Conservation (phyloP, 225 moss, liverwort and hornwort genomes). For the Sphagnum tenellum region DNA sequence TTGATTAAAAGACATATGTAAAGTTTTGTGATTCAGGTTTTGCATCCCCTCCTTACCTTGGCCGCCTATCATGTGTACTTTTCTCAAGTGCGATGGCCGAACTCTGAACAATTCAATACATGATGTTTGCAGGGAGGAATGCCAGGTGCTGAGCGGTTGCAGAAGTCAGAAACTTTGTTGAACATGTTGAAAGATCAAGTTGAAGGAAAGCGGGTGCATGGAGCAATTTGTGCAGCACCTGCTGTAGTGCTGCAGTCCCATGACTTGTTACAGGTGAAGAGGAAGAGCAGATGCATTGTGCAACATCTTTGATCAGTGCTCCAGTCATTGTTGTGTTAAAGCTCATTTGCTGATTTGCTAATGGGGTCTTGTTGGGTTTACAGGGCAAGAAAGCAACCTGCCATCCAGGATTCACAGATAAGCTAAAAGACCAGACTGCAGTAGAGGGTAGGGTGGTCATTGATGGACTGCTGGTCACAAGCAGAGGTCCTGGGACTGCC, state of each 20-base stretch:
- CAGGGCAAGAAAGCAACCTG: slow-evolving; percentile 80
- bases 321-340: not conserved
- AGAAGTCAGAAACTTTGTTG: slow-evolving; percentile 31
- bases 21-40: no score
- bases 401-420: slow-evolving; percentile 56
- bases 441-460: slow-evolving; percentile 73
- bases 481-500: slow-evolving; percentile 87
- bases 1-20: no score
- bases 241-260: slow-evolving; percentile 68
- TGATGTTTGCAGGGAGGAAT: slow-evolving; percentile 56
- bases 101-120: not conserved
- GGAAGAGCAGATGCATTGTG: not conserved
- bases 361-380: not conserved
- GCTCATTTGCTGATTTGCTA: no score
- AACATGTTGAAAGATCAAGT: slow-evolving; percentile 51
- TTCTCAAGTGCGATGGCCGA: no score
- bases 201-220: slow-evolving; percentile 37
- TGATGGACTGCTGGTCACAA: slow-evolving; percentile 71
- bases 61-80: no score
- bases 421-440: slow-evolving; percentile 70
- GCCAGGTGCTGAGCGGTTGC: slow-evolving; percentile 73
- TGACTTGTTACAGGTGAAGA: slow-evolving; percentile 46
- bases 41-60: no score
- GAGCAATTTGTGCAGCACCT: slow-evolving; percentile 94
- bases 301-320: not conserved